Base-by-base conservation (phyloP, 176 grass and related monocot species). In the Carex myosuroides region DNA sequence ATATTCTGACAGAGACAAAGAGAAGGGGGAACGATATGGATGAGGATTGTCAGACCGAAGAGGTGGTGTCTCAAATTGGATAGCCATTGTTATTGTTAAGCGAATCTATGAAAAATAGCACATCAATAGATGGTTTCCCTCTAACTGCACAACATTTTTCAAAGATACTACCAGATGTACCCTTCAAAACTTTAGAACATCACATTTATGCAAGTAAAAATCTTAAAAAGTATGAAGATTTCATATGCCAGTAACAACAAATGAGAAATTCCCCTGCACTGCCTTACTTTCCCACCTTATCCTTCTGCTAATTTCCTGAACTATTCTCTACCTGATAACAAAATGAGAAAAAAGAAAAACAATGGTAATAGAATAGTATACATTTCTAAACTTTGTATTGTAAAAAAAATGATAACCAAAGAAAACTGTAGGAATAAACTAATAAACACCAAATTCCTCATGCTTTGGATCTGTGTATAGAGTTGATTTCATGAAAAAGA, bases 111-210 rank as follows among this genome's bases (percentile, higher is more conserved):
- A 37, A 37, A 37, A 37, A 37, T 3, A 37, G 3, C 35, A 37
- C 3, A 37, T 37, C 3, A 3, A 37, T 37, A 37, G 3, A 37
- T 37, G 35, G 35, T 80, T 91, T 89, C 16, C 85, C 85, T 18
- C 65, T 94, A 60, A 91, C 87, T 66, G 90, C 92, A 87, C 64
- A 70, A 91, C 17, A 94, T 94, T 53, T 76, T 35, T 46, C 1
- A 67, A 29, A 17, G 20, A 55, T 2, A 55, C 20, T 74, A 55
- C 54, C 12, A 14, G 48, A 29, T 76, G 22, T 76, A 55, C 20
- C 46, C 50, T 54, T 29, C 11, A 46, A 37, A 54, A 53, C 71
- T 5, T 76, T 30, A 30, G 54, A 11, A 16, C 71, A 44, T 71
- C 14, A 71, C 20, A 71, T 71, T 26, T 76, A 48, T 72, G 48